phyloP scores from a whole-genome alignment of 2,329 filamentous ascomycete genomes.

The Xylariomycetidae sp. region DNA sequence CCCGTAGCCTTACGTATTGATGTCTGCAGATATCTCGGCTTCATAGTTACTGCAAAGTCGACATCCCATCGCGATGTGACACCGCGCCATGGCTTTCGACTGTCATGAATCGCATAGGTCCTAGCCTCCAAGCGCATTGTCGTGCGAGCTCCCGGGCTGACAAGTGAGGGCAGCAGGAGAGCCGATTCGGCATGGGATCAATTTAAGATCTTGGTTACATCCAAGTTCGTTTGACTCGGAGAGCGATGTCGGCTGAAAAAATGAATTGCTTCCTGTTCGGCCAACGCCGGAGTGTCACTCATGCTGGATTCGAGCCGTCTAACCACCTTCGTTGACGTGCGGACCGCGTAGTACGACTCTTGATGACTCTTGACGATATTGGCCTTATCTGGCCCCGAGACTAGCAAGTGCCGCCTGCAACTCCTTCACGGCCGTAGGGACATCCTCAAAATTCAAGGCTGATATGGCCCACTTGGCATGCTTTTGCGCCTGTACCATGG shows the following conservation, averaged over 20 bases:
- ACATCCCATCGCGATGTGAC: too few relatives aligned
- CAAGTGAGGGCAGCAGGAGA: too few relatives aligned
- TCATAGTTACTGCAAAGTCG: too few relatives aligned
- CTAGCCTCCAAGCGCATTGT: too few relatives aligned
- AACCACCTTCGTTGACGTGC: neutral
- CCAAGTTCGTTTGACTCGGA: neutral
- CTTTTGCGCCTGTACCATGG: constrained; percentile 79
- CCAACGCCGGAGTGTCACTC: neutral
- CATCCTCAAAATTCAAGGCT: constrained; percentile 93
- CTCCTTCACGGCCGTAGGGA: constrained; percentile 82
- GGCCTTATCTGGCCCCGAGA: constrained; percentile 55
- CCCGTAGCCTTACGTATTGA: too few relatives aligned
- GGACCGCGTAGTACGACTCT: neutral
- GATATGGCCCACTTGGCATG: constrained; percentile 97
- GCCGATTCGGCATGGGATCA: too few relatives aligned
- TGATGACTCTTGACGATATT: neutral
- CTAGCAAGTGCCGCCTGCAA: constrained; percentile 66
- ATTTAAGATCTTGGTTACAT: neutral
- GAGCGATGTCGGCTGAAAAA: neutral
- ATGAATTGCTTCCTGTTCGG: neutral
- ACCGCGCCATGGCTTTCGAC: too few relatives aligned
- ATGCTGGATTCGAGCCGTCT: neutral
- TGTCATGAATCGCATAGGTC: too few relatives aligned
- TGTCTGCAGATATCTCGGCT: too few relatives aligned
- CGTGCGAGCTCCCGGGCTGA: too few relatives aligned